Conservation (phyloP, 257 asterid genomes). For the Voacanga thouarsii region DNA sequence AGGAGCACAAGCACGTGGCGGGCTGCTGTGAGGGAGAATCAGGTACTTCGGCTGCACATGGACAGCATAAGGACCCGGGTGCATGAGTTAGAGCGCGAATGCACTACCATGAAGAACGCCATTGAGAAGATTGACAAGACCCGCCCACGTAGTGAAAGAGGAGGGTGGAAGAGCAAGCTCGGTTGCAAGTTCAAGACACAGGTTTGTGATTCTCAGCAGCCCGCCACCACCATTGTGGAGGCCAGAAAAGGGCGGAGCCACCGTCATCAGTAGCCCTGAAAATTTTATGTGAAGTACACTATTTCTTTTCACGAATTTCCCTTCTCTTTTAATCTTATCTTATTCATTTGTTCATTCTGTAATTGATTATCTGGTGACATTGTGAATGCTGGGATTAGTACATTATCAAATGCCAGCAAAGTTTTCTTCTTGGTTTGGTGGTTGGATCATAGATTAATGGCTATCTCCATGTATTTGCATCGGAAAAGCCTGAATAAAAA, state of each 20-base stretch:
- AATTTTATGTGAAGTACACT: background rate
- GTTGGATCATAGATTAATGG: background rate
- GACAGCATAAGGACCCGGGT: conserved; percentile 82
- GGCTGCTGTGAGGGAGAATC: conserved; percentile 80
- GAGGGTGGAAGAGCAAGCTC: conserved; percentile 60
- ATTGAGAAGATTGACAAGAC: conserved; percentile 60
- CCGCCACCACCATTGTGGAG: conserved; percentile 57
- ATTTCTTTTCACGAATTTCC: background rate
- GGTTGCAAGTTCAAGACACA: conserved; percentile 92
- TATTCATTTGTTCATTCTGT: conserved; percentile 19
- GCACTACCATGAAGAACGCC: conserved; percentile 74
- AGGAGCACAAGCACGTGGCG: conserved; percentile 47
- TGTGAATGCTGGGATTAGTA: conserved; percentile 9
- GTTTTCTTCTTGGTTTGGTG: background rate
- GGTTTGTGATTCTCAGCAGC: conserved; percentile 90
- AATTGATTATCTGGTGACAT: conserved; percentile 10
- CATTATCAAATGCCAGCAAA: background rate
- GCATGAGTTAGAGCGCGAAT: conserved; percentile 80
- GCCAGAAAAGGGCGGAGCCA: conserved; percentile 47
- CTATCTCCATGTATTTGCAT: background rate
- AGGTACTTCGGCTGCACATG: conserved; percentile 78
- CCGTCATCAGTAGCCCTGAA: conserved; percentile 29
- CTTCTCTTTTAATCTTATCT: background rate
- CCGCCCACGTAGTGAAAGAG: conserved; percentile 34
- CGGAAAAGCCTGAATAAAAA: conserved; percentile 18